Conservation (phyloP, 2,329 filamentous ascomycete genomes). For the Chaetomiaceae sp. region DNA sequence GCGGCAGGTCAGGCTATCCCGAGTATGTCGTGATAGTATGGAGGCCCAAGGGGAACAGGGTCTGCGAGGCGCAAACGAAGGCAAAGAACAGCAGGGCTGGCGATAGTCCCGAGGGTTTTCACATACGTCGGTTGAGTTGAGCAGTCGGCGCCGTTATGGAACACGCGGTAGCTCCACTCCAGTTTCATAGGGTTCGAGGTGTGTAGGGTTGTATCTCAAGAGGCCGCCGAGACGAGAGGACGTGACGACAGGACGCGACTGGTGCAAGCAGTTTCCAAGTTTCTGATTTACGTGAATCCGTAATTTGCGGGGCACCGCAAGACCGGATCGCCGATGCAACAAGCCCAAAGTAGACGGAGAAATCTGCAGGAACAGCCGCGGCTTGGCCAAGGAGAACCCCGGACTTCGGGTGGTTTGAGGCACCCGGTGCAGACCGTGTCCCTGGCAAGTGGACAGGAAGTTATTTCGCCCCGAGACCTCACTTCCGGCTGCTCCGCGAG, state of each 20-base stretch:
- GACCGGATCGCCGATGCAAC: not conserved
- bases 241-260: not conserved
- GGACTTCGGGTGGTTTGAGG: not conserved
- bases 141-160: not conserved
- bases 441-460: no score
- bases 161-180: not conserved
- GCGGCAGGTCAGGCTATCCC: constrained; percentile 11
- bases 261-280: not conserved
- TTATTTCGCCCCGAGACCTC: no score
- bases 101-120: not conserved
- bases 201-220: not conserved
- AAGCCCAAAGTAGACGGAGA: not conserved
- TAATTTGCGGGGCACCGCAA: constrained; percentile 5
- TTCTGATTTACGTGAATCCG: not conserved
- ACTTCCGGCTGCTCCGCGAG: constrained; percentile 8
- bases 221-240: constrained; percentile 2
- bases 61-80: not conserved
- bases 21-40: constrained; percentile 13
- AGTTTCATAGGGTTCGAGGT: not conserved
- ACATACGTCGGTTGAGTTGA: not conserved
- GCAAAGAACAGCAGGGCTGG: not conserved
- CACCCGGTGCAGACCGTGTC: not conserved
- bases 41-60: not conserved
- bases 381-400: not conserved
- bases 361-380: constrained; percentile 6